Percentiles rank a stretch among this genome's conserved stretches.
These are phyloP conservation scores for Pseudomonodictys pantanalensis DNA, from an alignment of 495 filamentous ascomycete genomes.

Conservation along the genomic window DNA sequence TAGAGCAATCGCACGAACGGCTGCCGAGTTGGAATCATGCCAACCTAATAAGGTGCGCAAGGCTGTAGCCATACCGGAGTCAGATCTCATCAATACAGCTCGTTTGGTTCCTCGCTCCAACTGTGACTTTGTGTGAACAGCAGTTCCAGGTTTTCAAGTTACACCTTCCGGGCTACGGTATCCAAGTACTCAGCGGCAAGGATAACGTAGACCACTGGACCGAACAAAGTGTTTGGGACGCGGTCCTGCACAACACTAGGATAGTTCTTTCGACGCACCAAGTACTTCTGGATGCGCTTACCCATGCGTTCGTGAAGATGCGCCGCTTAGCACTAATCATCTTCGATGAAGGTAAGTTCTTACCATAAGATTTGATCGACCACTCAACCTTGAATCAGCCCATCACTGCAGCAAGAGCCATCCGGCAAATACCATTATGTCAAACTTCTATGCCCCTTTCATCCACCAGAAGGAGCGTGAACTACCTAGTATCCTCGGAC, in stretches of 20 bases:
- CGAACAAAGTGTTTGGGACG: constrained; percentile 68
- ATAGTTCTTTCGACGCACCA: constrained; percentile 77
- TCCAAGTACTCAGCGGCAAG: constrained; percentile 62
- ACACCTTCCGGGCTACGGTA: constrained; percentile 62
- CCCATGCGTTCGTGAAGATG: constrained; percentile 76
- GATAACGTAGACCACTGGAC: constrained; percentile 77
- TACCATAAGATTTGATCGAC: background rate
- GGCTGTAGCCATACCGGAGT: background rate
- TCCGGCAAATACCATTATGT: constrained; percentile 76
- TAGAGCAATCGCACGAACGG: constrained; percentile 77
- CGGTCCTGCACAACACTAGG: constrained; percentile 60
- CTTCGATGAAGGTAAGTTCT: constrained; percentile 78
- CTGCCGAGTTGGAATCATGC: constrained; percentile 65
- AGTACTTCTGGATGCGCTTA: constrained; percentile 74
- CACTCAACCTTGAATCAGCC: constrained; percentile 48
- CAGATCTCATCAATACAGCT: constrained; percentile 49
- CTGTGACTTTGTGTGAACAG: constrained; percentile 69
- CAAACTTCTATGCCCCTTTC: constrained; percentile 63
- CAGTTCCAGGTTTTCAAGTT: constrained; percentile 62
- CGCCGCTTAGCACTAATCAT: constrained; percentile 65
- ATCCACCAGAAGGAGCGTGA: constrained; percentile 30
- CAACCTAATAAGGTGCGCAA: constrained; percentile 56
- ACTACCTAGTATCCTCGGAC: constrained; percentile 73
- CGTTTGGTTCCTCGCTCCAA: constrained; percentile 84
- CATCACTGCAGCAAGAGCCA: constrained; percentile 66